phyloP scores from a whole-genome alignment of 129 eudicot genomes.

The Artemisia argyi region DNA sequence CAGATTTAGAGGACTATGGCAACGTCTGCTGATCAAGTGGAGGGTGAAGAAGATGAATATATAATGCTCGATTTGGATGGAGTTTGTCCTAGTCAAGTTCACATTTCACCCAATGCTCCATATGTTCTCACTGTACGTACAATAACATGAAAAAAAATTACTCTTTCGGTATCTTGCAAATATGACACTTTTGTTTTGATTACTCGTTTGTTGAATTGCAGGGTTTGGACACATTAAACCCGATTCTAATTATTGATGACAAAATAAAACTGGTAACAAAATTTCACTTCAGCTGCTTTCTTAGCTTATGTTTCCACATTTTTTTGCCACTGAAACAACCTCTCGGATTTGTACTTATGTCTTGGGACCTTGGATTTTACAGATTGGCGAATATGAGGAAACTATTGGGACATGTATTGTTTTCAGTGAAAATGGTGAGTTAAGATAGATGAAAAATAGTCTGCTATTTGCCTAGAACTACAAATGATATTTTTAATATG shows the following conservation, averaged over 20 bases:
- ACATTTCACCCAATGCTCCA: constrained; percentile 67
- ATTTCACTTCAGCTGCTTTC: background rate
- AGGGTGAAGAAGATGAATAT: constrained; percentile 56
- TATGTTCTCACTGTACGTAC: constrained; percentile 66
- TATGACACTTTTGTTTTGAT: background rate
- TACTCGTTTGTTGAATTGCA: constrained; percentile 36
- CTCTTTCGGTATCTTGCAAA: background rate
- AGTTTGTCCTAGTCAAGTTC: constrained; percentile 42
- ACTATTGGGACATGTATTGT: constrained; percentile 79
- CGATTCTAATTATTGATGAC: constrained; percentile 66
- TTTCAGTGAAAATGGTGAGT: constrained; percentile 72
- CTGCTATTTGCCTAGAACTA: too few species aligned
- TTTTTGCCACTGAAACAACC: background rate
- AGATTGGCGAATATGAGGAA: constrained; percentile 87
- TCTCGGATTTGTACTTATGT: constrained; percentile 2
- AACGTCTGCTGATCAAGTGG: constrained; percentile 18
- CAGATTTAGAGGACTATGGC: constrained; percentile 38
- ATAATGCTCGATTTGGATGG: constrained; percentile 65
- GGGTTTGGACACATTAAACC: constrained; percentile 92
- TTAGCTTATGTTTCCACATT: background rate
- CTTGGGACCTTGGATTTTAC: constrained; percentile 18
- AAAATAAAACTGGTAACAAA: constrained; percentile 73
- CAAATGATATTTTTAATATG: too few species aligned
- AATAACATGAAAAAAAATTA: background rate
- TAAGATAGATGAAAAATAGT: background rate